These are phyloP conservation scores for Phialophora chinensis DNA, from an alignment of 2,329 filamentous ascomycete genomes.

Conservation along the genomic window DNA sequence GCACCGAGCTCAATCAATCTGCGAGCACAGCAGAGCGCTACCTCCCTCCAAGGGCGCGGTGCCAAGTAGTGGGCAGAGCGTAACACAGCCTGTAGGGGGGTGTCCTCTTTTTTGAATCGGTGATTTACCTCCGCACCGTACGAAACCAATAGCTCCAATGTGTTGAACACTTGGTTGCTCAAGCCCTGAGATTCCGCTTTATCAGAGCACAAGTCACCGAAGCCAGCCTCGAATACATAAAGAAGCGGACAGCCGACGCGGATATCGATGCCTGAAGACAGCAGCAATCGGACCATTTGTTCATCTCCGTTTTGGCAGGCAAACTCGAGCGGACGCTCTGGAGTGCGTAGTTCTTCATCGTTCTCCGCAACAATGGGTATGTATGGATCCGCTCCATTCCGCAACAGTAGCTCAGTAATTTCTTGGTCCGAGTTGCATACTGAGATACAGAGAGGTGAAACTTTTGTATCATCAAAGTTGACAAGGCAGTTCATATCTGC, in stretches of 20 bases:
- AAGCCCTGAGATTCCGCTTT: background rate
- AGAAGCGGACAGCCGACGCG: conserved; percentile 4
- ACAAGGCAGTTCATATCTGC: conserved; percentile 3
- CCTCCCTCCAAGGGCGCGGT: background rate
- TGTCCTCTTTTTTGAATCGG: rapidly evolving
- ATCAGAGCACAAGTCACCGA: too few relatives aligned
- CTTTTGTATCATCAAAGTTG: background rate
- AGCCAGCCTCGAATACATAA: too few relatives aligned
- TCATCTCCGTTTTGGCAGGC: background rate
- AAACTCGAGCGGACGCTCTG: background rate
- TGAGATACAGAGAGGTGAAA: background rate
- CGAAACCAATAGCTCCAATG: background rate
- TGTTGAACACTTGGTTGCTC: background rate
- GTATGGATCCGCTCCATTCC: conserved; percentile 7
- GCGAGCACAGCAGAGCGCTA: background rate
- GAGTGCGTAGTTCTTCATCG: background rate
- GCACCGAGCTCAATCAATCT: conserved; percentile 14
- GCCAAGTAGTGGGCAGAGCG: background rate
- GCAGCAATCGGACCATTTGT: conserved; percentile 8
- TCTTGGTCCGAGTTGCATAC: conserved; percentile 1
- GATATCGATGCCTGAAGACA: conserved; percentile 1
- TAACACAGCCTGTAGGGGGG: background rate
- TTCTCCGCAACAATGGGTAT: background rate
- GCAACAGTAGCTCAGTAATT: conserved; percentile 2
- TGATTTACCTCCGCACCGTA: conserved; percentile 1